Percentiles rank a stretch among this genome's conserved stretches.
These are phyloP conservation scores for Fusarium beomiforme DNA, from an alignment of 2,329 filamentous ascomycete species.

Conservation along the genomic window DNA sequence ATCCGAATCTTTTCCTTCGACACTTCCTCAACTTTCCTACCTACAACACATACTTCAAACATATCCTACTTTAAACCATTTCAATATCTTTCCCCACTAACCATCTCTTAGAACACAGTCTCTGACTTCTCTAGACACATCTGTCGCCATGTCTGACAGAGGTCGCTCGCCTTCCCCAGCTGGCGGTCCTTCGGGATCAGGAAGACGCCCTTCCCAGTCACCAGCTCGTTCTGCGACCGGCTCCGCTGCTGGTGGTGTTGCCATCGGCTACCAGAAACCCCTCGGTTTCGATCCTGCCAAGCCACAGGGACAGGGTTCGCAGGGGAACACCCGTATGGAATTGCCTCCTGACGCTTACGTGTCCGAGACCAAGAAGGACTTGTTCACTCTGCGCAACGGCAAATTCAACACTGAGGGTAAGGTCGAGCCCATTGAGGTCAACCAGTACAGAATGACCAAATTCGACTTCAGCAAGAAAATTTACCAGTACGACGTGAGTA, in stretches of 20 bases:
- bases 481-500: conserved; percentile 85
- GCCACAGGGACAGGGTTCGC: conserved; percentile 44
- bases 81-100: not conserved
- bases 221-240: conserved; percentile 30
- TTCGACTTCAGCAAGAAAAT: conserved; percentile 69
- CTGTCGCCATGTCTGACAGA: conserved; percentile 47
- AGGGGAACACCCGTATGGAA: conserved; percentile 62
- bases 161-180: conserved; percentile 42
- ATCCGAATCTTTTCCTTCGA: not conserved
- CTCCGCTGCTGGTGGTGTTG: conserved; percentile 24
- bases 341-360: conserved; percentile 67
- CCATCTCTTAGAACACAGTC: not conserved
- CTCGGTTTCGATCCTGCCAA: conserved; percentile 58
- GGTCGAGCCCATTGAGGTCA: conserved; percentile 67
- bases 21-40: not conserved
- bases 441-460: conserved; percentile 76
- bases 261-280: conserved; percentile 37
- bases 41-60: not conserved
- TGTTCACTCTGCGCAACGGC: conserved; percentile 48
- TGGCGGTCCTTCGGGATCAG: conserved; percentile 27
- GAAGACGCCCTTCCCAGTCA: conserved; percentile 32
- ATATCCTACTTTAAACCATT: not conserved
- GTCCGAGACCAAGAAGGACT: conserved; percentile 46
- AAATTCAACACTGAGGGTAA: conserved; percentile 68
- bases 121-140: conserved; percentile 7